A percentile compares a stretch with the other conserved stretches of the same genome.
Evolutionary conservation across 768 basidiomycete genomes (phyloP).

Genomic region (Piloderma croceum): DNA sequence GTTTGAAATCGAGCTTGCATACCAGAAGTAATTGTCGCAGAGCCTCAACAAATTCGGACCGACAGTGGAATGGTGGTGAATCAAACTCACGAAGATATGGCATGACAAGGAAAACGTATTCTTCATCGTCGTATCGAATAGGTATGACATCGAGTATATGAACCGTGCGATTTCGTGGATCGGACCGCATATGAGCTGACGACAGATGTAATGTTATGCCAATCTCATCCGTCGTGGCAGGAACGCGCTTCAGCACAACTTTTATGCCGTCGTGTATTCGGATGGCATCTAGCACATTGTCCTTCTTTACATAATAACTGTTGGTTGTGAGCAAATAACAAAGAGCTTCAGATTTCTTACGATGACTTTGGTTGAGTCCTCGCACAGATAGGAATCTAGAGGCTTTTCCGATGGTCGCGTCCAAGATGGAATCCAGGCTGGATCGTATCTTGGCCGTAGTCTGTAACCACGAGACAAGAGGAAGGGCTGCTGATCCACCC

Average conservation of each 20-base stretch:
- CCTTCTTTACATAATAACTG: no score
- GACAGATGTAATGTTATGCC: constrained; percentile 5
- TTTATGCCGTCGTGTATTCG: constrained; percentile 4
- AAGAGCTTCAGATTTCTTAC: no score
- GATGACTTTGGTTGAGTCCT: no score
- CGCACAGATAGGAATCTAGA: no score
- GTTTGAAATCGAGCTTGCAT: background rate
- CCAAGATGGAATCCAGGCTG: no score
- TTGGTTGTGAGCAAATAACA: no score
- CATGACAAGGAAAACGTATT: constrained; percentile 13
- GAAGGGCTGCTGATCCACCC: no score
- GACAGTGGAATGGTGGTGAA: constrained; percentile 12
- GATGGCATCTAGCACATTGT: constrained; percentile 5
- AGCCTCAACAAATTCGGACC: constrained; percentile 17
- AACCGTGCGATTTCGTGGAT: constrained; percentile 13
- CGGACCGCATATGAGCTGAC: background rate
- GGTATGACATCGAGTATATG: constrained; percentile 12
- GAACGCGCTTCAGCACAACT: constrained; percentile 9
- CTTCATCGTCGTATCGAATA: constrained; percentile 2
- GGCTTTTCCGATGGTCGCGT: no score
- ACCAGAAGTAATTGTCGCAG: constrained; percentile 18
- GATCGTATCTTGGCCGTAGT: no score
- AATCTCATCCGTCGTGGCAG: background rate
- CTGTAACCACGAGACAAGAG: no score
- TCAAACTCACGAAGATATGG: constrained; percentile 8